Percentiles rank a stretch among this genome's conserved stretches.
Evolutionary conservation across 176 grass and related monocot genomes (phyloP).

Genomic region (Rhynchospora pubera): DNA sequence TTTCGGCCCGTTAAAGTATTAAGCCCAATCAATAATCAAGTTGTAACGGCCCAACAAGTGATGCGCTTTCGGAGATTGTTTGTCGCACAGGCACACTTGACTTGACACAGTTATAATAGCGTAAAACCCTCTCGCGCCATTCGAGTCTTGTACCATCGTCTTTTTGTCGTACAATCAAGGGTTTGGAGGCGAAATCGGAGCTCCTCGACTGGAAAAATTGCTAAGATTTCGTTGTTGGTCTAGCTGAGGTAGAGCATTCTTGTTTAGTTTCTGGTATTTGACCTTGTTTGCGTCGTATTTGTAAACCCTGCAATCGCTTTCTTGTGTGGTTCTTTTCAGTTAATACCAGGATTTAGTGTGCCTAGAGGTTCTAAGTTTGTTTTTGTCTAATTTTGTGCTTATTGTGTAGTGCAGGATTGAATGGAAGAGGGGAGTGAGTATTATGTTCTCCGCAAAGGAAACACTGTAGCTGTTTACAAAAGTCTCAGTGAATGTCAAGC

Average conservation of each 20-base stretch:
- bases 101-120: too few species aligned
- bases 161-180: neutral
- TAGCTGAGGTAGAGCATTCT: neutral
- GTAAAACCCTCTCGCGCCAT: neutral
- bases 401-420: slow-evolving; percentile 8
- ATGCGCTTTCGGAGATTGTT: neutral
- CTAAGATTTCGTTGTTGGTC: neutral
- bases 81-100: too few species aligned
- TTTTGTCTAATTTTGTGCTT: neutral
- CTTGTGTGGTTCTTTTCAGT: neutral
- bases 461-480: slow-evolving; percentile 54
- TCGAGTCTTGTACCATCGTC: neutral
- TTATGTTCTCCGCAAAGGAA: slow-evolving; percentile 75
- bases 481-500: slow-evolving; percentile 65
- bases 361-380: neutral
- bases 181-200: neutral
- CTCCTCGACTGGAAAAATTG: neutral
- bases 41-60: neutral
- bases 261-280: neutral
- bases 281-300: neutral
- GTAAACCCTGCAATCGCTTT: neutral
- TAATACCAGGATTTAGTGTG: neutral
- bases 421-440: slow-evolving; percentile 35
- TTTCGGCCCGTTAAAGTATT: neutral
- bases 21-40: neutral